Conservation (phyloP, 2,329 filamentous ascomycete genomes). For the Diaporthe helianthi region DNA sequence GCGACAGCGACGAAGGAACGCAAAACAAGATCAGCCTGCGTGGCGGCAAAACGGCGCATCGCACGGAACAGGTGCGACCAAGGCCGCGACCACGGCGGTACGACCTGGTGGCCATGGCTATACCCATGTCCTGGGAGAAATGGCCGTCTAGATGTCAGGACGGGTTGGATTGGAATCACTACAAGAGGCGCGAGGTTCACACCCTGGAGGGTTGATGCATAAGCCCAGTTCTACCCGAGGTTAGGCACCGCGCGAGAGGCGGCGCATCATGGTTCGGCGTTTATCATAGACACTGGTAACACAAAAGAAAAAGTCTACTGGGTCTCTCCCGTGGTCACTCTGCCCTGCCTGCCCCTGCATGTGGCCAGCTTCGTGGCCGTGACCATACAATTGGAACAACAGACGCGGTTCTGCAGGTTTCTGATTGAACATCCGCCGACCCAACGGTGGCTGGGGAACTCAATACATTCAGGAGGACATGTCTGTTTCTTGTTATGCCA, state of each 20-base stretch:
- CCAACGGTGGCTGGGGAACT: not conserved
- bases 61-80: not conserved
- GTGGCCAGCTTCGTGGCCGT: constrained; percentile 16
- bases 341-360: constrained; percentile 22
- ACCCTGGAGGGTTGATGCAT: not conserved
- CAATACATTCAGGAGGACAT: not conserved
- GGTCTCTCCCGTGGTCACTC: not conserved
- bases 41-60: not conserved
- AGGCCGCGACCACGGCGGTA: not conserved
- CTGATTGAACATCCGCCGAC: not conserved
- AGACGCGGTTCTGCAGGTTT: constrained; percentile 28
- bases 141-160: not conserved
- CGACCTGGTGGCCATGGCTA: not conserved
- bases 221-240: not conserved
- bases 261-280: not conserved
- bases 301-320: constrained; percentile 5
- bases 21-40: constrained; percentile 16
- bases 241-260: not conserved
- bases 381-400: constrained; percentile 27
- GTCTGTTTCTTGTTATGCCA: not conserved
- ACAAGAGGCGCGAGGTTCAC: not conserved
- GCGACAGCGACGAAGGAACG: not conserved
- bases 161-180: constrained; percentile 1
- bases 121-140: not conserved
- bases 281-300: constrained; percentile 18